These are phyloP conservation scores for Trematosphaeria pertusa DNA, from an alignment of 2,329 filamentous ascomycete genomes.

Conservation along the genomic window DNA sequence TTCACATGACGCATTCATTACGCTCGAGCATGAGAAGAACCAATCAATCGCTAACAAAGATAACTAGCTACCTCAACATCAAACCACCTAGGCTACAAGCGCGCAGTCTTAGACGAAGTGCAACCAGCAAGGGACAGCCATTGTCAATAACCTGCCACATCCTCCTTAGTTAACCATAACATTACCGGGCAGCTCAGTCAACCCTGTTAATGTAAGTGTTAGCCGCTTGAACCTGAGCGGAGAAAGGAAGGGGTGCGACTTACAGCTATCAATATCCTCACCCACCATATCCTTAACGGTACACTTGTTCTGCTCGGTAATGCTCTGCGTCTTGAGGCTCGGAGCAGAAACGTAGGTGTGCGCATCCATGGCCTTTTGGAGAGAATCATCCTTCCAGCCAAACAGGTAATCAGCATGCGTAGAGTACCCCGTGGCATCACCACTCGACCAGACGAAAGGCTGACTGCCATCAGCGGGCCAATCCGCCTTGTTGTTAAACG, in stretches of 20 bases:
- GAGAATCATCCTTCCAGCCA: conserved; percentile 39
- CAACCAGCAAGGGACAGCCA: too few relatives aligned
- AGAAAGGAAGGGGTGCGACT: conserved; percentile 18
- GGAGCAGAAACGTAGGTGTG: conserved; percentile 38
- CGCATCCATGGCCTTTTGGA: conserved; percentile 39
- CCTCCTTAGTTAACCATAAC: too few relatives aligned
- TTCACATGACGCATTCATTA: too few relatives aligned
- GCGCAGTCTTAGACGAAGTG: too few relatives aligned
- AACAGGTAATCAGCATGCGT: conserved; percentile 44
- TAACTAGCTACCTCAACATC: too few relatives aligned
- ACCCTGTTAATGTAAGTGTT: conserved; percentile 11
- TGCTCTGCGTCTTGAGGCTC: conserved; percentile 41
- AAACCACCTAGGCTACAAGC: too few relatives aligned
- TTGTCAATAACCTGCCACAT: too few relatives aligned
- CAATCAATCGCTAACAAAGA: too few relatives aligned
- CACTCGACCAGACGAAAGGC: conserved; percentile 41
- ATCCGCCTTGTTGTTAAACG: conserved; percentile 41
- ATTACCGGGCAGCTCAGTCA: conserved; percentile 18
- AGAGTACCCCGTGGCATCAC: conserved; percentile 34
- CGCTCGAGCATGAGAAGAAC: too few relatives aligned
- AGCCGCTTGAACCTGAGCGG: not conserved
- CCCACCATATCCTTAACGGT: conserved; percentile 39
- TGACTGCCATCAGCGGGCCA: conserved; percentile 41
- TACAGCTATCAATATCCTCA: conserved; percentile 41
- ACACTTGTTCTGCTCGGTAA: conserved; percentile 44